Evolutionary conservation across 2,329 filamentous ascomycete species (phyloP), one percentile per base, ranked within the genome.

Genomic region (Nemania abortiva): DNA sequence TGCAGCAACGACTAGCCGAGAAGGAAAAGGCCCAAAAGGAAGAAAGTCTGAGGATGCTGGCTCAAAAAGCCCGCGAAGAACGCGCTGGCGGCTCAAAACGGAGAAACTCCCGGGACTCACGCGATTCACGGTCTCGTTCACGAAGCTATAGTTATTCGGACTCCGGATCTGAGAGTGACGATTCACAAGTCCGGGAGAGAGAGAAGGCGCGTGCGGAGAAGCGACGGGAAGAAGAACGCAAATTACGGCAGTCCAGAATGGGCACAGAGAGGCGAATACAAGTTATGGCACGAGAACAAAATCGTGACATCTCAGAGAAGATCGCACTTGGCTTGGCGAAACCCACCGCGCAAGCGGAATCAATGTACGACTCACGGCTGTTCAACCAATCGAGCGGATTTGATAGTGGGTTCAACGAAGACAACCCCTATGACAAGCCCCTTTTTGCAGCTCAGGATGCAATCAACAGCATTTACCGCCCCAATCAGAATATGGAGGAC

Each of bases 1-100:
- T 99, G 95, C 96, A 99, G 79, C 96, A 98, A 82, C 89, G 95
- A 65, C 84, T 99, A 65, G 94, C 96, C 2, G 96, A 99, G 84
- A 98, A 98, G 84, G 96, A 98, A 82, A 98, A 98, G 83, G 85
- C 90, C 24, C 91, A 95, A 75, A 98, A 98, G 79, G 96, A 99
- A 79, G 96, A 98, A 5, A 91, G 96, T 77, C 85, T 99, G 27
- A 92, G 96, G 63, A 87, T 91, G 77, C 83, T 99, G 71, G 96
- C 96, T 0, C 94, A 97, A 78, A 95, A 97, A 81, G 96, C 96
- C 3, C 89, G 96, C 64, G 94, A 97, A 77, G 94, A 98, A 77
- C 89, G 91, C 62, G 86, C 86, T 13, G 86, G 82, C 39, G 83
- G 83, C 54, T 82, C 83, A 39, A 83, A 84, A 67, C 85, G 87